Evolutionary conservation across 2,329 filamentous ascomycete species (phyloP).

Genomic region (Calonectria hawksworthii): DNA sequence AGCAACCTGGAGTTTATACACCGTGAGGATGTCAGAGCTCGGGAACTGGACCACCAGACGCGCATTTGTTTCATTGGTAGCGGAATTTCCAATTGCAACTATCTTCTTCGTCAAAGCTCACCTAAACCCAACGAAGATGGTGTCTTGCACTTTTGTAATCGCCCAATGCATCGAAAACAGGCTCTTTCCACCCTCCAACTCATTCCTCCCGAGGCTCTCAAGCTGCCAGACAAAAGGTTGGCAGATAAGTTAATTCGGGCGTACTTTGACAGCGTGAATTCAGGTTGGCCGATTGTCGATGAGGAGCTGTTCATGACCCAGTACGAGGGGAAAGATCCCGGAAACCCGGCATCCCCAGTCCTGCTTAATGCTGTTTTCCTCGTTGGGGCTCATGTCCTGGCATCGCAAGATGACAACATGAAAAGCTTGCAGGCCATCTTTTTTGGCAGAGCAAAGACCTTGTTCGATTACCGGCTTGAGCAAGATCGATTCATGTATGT

Average conservation of each 20-base stretch:
- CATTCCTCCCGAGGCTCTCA: constrained; percentile 15
- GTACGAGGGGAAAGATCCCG: neutral
- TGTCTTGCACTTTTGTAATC: neutral
- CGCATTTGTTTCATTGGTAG: neutral
- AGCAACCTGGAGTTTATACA: neutral
- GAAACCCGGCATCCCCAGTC: neutral
- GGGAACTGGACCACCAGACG: neutral
- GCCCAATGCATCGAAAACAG: neutral
- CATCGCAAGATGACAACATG: neutral
- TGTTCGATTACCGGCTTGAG: constrained; percentile 65
- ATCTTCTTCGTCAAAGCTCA: neutral
- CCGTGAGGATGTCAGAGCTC: neutral
- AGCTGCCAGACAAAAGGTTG: neutral
- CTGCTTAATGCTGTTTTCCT: constrained; percentile 13
- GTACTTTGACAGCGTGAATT: constrained; percentile 19
- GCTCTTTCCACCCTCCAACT: neutral
- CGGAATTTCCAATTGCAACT: constrained; percentile 1
- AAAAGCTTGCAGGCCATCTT: constrained; percentile 54
- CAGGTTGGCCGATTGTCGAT: constrained; percentile 15
- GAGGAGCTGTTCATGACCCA: constrained; percentile 10
- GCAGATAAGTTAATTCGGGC: neutral
- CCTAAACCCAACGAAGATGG: neutral
- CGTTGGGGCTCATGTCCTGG: constrained; percentile 12
- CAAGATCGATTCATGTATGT: constrained; percentile 63
- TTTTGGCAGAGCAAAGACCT: constrained; percentile 63